Conservation (phyloP, 2,329 filamentous ascomycete species). For the Neoarthrinium moseri region DNA sequence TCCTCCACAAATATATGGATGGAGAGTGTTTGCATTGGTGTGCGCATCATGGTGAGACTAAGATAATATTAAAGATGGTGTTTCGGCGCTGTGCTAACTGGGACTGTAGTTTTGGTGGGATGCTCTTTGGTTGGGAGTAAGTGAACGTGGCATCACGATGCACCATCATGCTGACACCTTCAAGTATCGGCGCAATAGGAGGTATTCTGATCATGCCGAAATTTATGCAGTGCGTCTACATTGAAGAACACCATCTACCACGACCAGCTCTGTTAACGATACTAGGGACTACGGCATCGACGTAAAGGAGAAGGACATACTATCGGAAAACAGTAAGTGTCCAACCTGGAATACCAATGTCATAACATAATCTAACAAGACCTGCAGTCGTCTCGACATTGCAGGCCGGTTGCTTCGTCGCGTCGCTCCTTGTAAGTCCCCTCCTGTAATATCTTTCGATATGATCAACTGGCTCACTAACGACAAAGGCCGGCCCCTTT, state of each 20-base stretch:
- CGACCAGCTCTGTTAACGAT: slow-evolving; percentile 11
- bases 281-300: slow-evolving; percentile 45
- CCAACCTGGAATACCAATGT: background rate
- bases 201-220: slow-evolving; percentile 61
- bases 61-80: background rate
- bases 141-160: background rate
- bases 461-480: slow-evolving; percentile 39
- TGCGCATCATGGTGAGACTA: slow-evolving; percentile 39
- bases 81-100: background rate
- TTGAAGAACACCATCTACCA: background rate
- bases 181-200: slow-evolving; percentile 66
- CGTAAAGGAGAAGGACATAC: slow-evolving; percentile 32
- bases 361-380: background rate
- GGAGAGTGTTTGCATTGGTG: slow-evolving; percentile 64
- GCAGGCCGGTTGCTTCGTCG: slow-evolving; percentile 67
- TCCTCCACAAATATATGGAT: slow-evolving; percentile 67
- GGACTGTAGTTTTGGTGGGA: slow-evolving; percentile 62
- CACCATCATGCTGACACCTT: slow-evolving; percentile 29
- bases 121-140: slow-evolving; percentile 45
- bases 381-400: slow-evolving; percentile 61
- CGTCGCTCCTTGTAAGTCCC: slow-evolving; percentile 47
- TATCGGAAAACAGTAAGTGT: slow-evolving; percentile 53
- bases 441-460: slow-evolving; percentile 16
- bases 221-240: slow-evolving; percentile 48
- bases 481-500: slow-evolving; percentile 3